Evolutionary conservation across 345 rosid species (phyloP).

Genomic region (Bretschneidera sinensis): DNA sequence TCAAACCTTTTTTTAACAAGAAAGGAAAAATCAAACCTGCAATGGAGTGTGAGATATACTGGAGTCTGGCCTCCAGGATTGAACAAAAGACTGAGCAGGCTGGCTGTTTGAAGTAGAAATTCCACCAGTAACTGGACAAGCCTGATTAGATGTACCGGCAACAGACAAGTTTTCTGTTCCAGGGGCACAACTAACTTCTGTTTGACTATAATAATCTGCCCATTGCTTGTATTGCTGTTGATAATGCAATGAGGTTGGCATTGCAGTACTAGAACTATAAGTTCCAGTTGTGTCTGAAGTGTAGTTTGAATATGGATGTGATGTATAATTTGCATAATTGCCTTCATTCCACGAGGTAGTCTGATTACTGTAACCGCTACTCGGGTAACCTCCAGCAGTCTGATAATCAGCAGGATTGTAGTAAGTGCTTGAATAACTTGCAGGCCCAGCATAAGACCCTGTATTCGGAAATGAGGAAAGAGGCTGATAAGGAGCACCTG

Average conservation of each 20-base stretch:
- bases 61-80: constrained; percentile 68
- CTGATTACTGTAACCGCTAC: constrained; percentile 65
- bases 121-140: constrained; percentile 45
- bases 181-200: constrained; percentile 97
- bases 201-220: constrained; percentile 74
- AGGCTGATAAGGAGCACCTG: constrained; percentile 99
- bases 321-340: constrained; percentile 55
- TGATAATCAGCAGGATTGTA: constrained; percentile 99
- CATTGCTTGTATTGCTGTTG: constrained; percentile 84
- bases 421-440: constrained; percentile 95
- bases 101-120: constrained; percentile 57
- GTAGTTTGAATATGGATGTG: constrained; percentile 66
- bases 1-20: no score
- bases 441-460: constrained; percentile 98
- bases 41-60: constrained; percentile 49
- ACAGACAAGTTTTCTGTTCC: constrained; percentile 84
- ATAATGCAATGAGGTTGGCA: constrained; percentile 55
- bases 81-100: constrained; percentile 40
- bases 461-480: constrained; percentile 98
- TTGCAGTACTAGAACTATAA: constrained; percentile 47
- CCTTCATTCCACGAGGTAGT: constrained; percentile 59
- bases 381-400: constrained; percentile 90
- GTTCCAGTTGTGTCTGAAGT: constrained; percentile 46
- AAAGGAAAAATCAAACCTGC: constrained; percentile 91
- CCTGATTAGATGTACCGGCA: constrained; percentile 49